A percentile compares a stretch with the other conserved stretches of the same genome.
Evolutionary conservation across 208 protist genomes (phyloP).

Genomic region (Angomonas ambiguus): DNA sequence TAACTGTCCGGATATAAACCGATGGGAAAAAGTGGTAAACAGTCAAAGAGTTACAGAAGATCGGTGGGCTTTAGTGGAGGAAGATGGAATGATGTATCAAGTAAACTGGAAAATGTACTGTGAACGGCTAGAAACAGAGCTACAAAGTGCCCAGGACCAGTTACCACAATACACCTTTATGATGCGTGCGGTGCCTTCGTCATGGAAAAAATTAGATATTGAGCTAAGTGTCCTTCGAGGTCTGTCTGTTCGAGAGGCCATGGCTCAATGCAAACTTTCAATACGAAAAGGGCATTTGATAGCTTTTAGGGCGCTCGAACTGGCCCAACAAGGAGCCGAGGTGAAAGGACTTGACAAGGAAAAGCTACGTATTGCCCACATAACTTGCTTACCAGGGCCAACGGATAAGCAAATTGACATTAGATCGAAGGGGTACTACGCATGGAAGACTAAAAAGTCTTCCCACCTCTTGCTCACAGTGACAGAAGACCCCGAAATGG

Average conservation of each 20-base stretch:
- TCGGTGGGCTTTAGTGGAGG: constrained; percentile 82
- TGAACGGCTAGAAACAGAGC: constrained; percentile 82
- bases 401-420: constrained; percentile 91
- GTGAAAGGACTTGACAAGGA: constrained; percentile 87
- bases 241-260: constrained; percentile 85
- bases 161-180: constrained; percentile 81
- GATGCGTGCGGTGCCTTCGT: constrained; percentile 83
- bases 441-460: constrained; percentile 89
- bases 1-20: constrained; percentile 77
- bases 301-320: constrained; percentile 77
- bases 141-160: constrained; percentile 70
- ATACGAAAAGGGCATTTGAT: constrained; percentile 84
- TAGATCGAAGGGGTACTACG: constrained; percentile 79
- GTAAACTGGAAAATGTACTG: constrained; percentile 90
- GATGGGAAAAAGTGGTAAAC: constrained; percentile 90
- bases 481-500: constrained; percentile 86
- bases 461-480: constrained; percentile 81
- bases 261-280: constrained; percentile 88
- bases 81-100: constrained; percentile 79
- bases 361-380: constrained; percentile 76
- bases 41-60: constrained; percentile 84
- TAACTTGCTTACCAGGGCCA: constrained; percentile 79
- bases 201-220: constrained; percentile 91
- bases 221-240: constrained; percentile 79
- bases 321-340: constrained; percentile 84